Evolutionary conservation across 371 early-diverging fungal genomes (phyloP).

Genomic region (Parasitella parasitica): DNA sequence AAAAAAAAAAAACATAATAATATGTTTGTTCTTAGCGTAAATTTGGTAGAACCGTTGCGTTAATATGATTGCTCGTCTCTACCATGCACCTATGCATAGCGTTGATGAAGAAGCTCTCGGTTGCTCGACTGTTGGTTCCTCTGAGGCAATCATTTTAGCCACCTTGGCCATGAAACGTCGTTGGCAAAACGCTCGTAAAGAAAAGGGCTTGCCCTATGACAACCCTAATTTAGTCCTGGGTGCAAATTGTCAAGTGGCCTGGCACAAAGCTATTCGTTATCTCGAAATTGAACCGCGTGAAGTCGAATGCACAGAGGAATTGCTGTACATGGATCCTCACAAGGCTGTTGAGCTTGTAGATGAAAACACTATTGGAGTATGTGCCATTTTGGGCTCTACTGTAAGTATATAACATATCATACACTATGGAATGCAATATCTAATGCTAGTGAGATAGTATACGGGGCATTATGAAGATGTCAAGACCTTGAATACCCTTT

Average conservation of each 20-base stretch:
- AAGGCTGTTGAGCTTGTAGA: constrained; percentile 62
- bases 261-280: constrained; percentile 56
- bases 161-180: constrained; percentile 73
- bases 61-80: constrained; percentile 67
- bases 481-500: constrained; percentile 49
- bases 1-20: too few relatives aligned
- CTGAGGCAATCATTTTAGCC: constrained; percentile 74
- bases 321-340: constrained; percentile 57
- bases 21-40: not conserved
- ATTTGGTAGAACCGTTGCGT: constrained; percentile 66
- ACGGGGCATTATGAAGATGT: constrained; percentile 85
- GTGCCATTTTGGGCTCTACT: constrained; percentile 71
- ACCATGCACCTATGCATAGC: constrained; percentile 52
- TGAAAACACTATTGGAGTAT: constrained; percentile 80
- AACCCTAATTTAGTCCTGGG: constrained; percentile 77
- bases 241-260: constrained; percentile 67
- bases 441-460: constrained; percentile 37
- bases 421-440: not conserved
- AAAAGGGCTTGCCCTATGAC: constrained; percentile 54
- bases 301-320: constrained; percentile 50
- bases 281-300: constrained; percentile 68
- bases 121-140: constrained; percentile 70
- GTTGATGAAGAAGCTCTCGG: constrained; percentile 47
- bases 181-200: constrained; percentile 60
- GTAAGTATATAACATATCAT: constrained; percentile 17